Evolutionary conservation across 176 grass and related monocot genomes (phyloP).

Genomic region (Musa beccarii): DNA sequence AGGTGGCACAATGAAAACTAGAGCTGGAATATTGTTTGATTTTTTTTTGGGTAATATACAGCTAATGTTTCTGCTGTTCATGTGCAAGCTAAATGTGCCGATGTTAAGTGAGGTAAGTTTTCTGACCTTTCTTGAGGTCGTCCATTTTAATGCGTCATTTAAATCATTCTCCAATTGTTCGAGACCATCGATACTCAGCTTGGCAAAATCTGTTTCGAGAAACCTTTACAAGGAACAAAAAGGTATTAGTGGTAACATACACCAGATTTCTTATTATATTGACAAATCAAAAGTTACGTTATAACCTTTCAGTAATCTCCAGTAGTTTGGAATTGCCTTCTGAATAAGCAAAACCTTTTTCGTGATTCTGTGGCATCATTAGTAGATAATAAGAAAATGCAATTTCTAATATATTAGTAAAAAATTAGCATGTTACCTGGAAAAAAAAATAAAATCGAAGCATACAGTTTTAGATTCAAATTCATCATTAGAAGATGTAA

Average conservation of each 20-base stretch:
- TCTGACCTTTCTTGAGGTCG: conserved; percentile 3
- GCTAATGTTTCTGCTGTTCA: too few relatives aligned
- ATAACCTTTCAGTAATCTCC: not conserved
- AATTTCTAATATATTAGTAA: too few relatives aligned
- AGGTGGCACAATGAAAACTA: too few relatives aligned
- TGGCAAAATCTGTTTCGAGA: not conserved
- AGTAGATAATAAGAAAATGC: not conserved
- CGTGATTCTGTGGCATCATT: not conserved
- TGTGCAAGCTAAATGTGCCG: not conserved
- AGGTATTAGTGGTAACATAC: not conserved
- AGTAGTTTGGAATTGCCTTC: not conserved
- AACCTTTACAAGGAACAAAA: not conserved
- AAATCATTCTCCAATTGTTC: not conserved
- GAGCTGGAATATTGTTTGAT: too few relatives aligned
- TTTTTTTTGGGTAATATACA: not conserved
- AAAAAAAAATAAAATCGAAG: too few relatives aligned
- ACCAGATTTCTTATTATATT: not conserved
- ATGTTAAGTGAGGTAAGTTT: not conserved
- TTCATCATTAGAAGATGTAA: too few relatives aligned
- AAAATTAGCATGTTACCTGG: too few relatives aligned
- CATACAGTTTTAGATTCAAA: too few relatives aligned
- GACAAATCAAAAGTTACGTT: not conserved
- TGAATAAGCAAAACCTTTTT: not conserved
- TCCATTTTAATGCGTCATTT: not conserved
- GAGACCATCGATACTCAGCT: not conserved